Base-by-base conservation (phyloP, 495 filamentous ascomycete species). In the Hypoxylon crocopeplum region DNA sequence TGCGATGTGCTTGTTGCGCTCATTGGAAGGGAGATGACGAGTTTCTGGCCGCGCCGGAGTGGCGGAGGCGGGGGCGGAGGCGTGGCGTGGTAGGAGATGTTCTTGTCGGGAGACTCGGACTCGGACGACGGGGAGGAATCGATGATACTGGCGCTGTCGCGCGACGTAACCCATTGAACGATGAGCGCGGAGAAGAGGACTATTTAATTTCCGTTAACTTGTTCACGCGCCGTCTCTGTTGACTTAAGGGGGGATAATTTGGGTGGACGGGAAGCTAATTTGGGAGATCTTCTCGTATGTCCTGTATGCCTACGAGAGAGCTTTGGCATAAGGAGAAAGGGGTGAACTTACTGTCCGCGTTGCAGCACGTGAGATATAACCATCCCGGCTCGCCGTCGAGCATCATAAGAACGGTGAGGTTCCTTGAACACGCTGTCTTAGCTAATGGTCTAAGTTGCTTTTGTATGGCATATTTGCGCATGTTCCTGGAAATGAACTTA, bases 301-400 rank as follows among this genome's bases (percentile, higher is more conserved):
- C 13, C 15, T n/a, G n/a, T n/a, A n/a, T n/a, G n/a, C n/a, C n/a
- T n/a, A n/a, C n/a, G n/a, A n/a, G n/a, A n/a, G n/a, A n/a, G n/a
- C n/a, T n/a, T n/a, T n/a, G n/a, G n/a, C n/a, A n/a, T 7, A 10
- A 7, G 34, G 8, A 36, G 30, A 32, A 38, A 32, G 52, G 33
- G 17, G 25, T 7, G 20, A 10, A 64, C 75, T 54, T 47, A 80
- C 78, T 78, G 50, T 84, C 80, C 42, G 75, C 75, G 60, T 83
- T 83, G 56, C 80, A 84, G 55, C 78, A 82, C 75, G 82, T 81
- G 27, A 84, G 69, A 60, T 77, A 84, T 8, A 83, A 74, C 81
- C 81, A 84, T 22, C 76, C 80, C 3, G 76, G 81, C 52, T 84
- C 81, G 30, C 81, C 80, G 29, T 78, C 66, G 7, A 82, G 73